These are phyloP conservation scores for Cubamyces sp. DNA, from an alignment of 768 basidiomycete genomes.

Conservation along the genomic window DNA sequence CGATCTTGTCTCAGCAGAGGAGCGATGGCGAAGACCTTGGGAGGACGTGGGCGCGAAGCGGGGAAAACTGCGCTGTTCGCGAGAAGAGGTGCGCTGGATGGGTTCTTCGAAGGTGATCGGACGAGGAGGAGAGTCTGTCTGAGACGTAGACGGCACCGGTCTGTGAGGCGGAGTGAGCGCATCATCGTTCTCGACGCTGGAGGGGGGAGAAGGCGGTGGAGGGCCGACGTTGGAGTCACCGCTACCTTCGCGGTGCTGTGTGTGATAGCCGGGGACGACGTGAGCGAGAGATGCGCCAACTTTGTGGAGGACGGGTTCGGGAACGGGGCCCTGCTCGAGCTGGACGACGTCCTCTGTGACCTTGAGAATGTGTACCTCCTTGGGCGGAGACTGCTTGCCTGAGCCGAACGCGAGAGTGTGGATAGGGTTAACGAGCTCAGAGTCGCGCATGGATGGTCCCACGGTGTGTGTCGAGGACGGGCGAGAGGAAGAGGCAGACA, in stretches of 20 bases:
- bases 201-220: conserved; percentile 59
- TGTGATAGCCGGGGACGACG: conserved; percentile 12
- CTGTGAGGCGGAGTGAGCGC: conserved; percentile 29
- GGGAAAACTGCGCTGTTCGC: conserved; percentile 30
- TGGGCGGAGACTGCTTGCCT: conserved; percentile 36
- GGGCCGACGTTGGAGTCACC: conserved; percentile 47
- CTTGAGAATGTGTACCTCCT: conserved; percentile 59
- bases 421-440: conserved; percentile 37
- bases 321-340: conserved; percentile 43
- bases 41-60: conserved; percentile 23
- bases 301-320: conserved; percentile 41
- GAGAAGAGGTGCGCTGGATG: conserved; percentile 35
- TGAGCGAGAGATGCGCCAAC: conserved; percentile 38
- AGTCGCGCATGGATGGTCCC: conserved; percentile 16
- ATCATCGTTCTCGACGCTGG: conserved; percentile 39
- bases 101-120: conserved; percentile 42
- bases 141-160: not conserved
- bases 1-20: conserved; percentile 55
- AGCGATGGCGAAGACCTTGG: conserved; percentile 45
- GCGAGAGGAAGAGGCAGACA: conserved; percentile 32
- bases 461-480: conserved; percentile 43
- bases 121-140: conserved; percentile 18
- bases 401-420: conserved; percentile 36
- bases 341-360: conserved; percentile 53
- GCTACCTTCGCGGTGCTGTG: conserved; percentile 19